Base-by-base conservation (phyloP, 2,329 filamentous ascomycete genomes). In the Aspergillus novoparasiticus region DNA sequence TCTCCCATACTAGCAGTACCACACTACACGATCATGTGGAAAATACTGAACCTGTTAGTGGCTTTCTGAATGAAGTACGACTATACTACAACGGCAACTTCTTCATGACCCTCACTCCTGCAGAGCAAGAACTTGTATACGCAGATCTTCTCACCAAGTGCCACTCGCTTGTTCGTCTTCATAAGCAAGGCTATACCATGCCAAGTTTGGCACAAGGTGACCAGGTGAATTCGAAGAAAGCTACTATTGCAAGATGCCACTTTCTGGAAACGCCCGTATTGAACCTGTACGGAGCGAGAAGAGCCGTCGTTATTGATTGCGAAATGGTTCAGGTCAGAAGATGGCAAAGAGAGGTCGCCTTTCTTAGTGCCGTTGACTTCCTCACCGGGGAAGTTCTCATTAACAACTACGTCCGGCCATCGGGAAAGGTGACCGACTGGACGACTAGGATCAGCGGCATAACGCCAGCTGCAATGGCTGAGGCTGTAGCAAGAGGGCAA, bases 361-460 rank as follows among this genome's bases (percentile, higher is more conserved):
- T 73, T 12, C 58, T 83, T 11, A 77, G 72, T 32, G 79, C 72
- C 9, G 71, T 82, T 41, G 83, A 85, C 69, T 81, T 80, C 57
- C 59, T 85, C 32, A 82, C 81, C 3, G 81, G 82, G 8, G 76
- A 80, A n/a, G 64, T 81, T 3, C 71, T 86, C 19, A 75, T 85
- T 30, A 70, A 84, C 64, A 70, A 68, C 14, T 76, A 80, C 32
- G 79, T 86, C 3, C 48, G 71, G 8, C 82, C 83, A 0, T 65
- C 58, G 0, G 58, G 60, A 14, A 69, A 65, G 12, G 75, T 80
- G 1, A 72, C 72, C 23, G 71, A 79, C 68, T 81, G 79, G 75
- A 76, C 78, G 6, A 75, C 76, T 14, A 64, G 66, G 16, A 76
- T 75, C 58, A 83, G 81, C 50, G 78, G 83, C 0, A 73, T 82